phyloP scores from a whole-genome alignment of 2,329 filamentous ascomycete species.

The Capronia americana region DNA sequence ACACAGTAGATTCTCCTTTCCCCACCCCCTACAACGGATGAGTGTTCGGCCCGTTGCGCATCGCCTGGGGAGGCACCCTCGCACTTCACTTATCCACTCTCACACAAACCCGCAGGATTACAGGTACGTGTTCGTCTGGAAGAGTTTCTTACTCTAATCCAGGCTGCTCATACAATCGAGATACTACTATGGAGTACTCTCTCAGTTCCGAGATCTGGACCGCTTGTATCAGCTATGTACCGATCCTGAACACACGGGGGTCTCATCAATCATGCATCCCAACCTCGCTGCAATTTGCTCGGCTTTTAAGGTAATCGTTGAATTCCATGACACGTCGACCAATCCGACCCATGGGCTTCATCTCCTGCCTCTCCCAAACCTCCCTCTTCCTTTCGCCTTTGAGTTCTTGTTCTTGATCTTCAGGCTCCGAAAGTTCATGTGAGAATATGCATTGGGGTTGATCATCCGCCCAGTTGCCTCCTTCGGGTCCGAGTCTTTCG shows the following conservation, averaged over 20 bases:
- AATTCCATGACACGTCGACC: not conserved
- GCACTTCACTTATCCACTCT: not conserved
- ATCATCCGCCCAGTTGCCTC: constrained; percentile 45
- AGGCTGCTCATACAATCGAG: too few relatives aligned
- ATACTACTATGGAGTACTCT: too few relatives aligned
- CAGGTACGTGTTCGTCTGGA: too few relatives aligned
- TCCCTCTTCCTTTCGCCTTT: constrained; percentile 44
- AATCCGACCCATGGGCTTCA: not conserved
- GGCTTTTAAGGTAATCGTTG: too few relatives aligned
- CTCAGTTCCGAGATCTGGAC: not conserved
- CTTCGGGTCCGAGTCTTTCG: not conserved
- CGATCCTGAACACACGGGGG: too few relatives aligned
- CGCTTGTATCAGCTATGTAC: not conserved
- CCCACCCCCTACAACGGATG: too few relatives aligned
- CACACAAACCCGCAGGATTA: too few relatives aligned
- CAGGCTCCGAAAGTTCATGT: constrained; percentile 57
- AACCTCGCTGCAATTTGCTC: not conserved
- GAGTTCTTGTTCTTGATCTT: constrained; percentile 52
- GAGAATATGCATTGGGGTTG: constrained; percentile 50
- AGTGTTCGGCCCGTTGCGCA: too few relatives aligned
- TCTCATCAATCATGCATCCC: not conserved
- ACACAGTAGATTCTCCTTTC: too few relatives aligned
- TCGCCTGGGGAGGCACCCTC: too few relatives aligned
- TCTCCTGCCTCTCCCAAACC: constrained; percentile 44
- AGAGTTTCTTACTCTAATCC: too few relatives aligned